These are phyloP conservation scores for Vanrija sp. DNA, from an alignment of 1,284 basidiomycete genomes.

Conservation along the genomic window DNA sequence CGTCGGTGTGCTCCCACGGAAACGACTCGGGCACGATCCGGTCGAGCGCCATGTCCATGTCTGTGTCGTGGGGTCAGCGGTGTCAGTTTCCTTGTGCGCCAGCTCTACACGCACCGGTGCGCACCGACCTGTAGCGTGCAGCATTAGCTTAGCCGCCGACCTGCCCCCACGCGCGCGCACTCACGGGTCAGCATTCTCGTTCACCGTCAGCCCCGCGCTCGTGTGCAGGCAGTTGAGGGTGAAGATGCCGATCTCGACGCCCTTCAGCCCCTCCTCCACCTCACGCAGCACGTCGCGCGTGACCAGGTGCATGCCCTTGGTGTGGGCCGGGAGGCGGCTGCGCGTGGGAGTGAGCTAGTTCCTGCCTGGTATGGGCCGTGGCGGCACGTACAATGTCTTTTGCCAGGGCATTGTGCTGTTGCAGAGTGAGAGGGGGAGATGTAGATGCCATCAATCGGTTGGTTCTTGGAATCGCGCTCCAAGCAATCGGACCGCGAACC, in stretches of 20 bases:
- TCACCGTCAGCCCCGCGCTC: slow-evolving; percentile 71
- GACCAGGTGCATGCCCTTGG: slow-evolving; percentile 71
- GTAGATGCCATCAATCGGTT: no score
- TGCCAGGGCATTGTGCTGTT: slow-evolving; percentile 78
- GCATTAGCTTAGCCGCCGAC: no score
- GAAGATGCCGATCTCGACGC: slow-evolving; percentile 59
- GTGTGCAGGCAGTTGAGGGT: slow-evolving; percentile 73
- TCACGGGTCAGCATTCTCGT: slow-evolving; percentile 46
- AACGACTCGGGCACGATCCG: slow-evolving; percentile 78
- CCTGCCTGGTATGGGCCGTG: neutral
- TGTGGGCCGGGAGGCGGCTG: slow-evolving; percentile 44
- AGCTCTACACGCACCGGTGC: slow-evolving; percentile 21
- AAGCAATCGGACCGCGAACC: no score
- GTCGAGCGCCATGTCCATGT: slow-evolving; percentile 72
- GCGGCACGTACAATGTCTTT: slow-evolving; percentile 62
- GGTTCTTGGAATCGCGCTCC: no score
- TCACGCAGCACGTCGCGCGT: slow-evolving; percentile 71
- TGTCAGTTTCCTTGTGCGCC: neutral
- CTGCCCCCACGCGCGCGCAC: no score
- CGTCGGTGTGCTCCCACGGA: slow-evolving; percentile 84
- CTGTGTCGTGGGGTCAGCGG: slow-evolving; percentile 46
- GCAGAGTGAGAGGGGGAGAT: neutral
- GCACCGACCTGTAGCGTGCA: slow-evolving; percentile 23
- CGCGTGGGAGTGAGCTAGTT: slow-evolving; percentile 49
- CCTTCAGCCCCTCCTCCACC: slow-evolving; percentile 68